Base-by-base conservation (phyloP, 2,329 filamentous ascomycete genomes). In the Alternaria incomplexa region DNA sequence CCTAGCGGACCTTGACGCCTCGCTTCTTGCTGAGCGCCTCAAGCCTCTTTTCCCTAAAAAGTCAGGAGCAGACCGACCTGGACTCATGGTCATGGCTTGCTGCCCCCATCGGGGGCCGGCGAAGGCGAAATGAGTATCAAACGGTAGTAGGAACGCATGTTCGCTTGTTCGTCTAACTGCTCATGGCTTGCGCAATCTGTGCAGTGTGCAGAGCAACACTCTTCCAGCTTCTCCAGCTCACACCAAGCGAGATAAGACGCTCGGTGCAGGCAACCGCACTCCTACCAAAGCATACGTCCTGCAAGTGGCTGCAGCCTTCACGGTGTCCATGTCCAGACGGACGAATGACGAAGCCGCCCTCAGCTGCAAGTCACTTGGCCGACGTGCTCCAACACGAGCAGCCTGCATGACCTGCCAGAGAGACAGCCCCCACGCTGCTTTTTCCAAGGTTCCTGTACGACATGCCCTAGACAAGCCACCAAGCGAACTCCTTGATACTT, bases 371-470 rank as follows among this genome's bases (percentile, higher is more conserved):
- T 77, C 73, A 76, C 75, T 73, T 73, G 74, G 25, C 48, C 52
- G 51, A 58, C 50, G 44, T 58, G 47, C 51, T 52, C 55, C 46
- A 58, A 66, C 61, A 64, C 61, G 58, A 68, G 43, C 60, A 47
- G 48, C 58, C 51, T 63, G 54, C 64, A 58, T 62, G 58, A 55
- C 32, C 58, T 58, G 64, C 44, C 48, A 40, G 47, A 63, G 56
- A 64, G 63, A 58, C 61, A 51, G 58, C 73, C 76, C 74, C 76
- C 76, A 77, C 75, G 71, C 60, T 70, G 48, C 71, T 70, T 69
- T 63, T 64, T 67, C 52, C 56, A 65, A 63, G 63, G 61, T 68
- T 68, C 68, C 51, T 63, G 50, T 59, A 56, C 51, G 58, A 47
- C 61, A 63, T 25, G 50, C 59, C 36, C 59, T 58, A 58, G 40